These are phyloP conservation scores for Cercospora zeae-maydis DNA, from an alignment of 2,329 filamentous ascomycete species.

Conservation along the genomic window DNA sequence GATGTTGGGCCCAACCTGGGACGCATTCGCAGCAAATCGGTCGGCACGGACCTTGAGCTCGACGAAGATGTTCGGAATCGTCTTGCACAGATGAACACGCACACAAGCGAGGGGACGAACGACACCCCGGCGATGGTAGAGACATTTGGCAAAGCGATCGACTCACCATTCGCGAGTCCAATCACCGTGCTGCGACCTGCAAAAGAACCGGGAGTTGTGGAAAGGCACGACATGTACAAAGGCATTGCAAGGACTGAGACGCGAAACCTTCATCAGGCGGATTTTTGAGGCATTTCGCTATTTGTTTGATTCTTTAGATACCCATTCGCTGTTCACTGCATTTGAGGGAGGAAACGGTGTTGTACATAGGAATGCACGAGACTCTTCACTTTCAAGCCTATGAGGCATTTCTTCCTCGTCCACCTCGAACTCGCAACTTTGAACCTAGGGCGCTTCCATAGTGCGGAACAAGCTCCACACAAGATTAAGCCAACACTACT, in stretches of 20 bases:
- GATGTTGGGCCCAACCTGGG: conserved; percentile 26
- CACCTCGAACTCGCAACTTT: neutral
- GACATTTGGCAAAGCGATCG: conserved; percentile 19
- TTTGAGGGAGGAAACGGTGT: neutral
- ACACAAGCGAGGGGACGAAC: conserved; percentile 11
- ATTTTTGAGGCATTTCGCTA: conserved; percentile 6
- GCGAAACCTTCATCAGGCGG: conserved; percentile 37
- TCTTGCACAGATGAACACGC: conserved; percentile 22
- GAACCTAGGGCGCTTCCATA: neutral
- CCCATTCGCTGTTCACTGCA: neutral
- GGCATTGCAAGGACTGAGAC: conserved; percentile 36
- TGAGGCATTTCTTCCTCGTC: neutral
- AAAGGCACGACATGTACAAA: conserved; percentile 45
- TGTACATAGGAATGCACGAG: neutral
- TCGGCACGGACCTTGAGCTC: conserved; percentile 15
- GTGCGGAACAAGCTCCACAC: neutral
- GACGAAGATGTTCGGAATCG: conserved; percentile 18
- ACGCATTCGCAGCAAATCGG: conserved; percentile 25
- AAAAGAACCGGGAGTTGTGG: conserved; percentile 35
- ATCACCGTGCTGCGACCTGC: conserved; percentile 24
- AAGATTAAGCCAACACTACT: neutral
- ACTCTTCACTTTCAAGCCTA: neutral
- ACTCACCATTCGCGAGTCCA: conserved; percentile 29
- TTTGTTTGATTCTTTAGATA: neutral
- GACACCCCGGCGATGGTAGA: neutral